phyloP scores from a whole-genome alignment of 192 early-diverging fungal species.

The Lunasporangiospora selenospora region DNA sequence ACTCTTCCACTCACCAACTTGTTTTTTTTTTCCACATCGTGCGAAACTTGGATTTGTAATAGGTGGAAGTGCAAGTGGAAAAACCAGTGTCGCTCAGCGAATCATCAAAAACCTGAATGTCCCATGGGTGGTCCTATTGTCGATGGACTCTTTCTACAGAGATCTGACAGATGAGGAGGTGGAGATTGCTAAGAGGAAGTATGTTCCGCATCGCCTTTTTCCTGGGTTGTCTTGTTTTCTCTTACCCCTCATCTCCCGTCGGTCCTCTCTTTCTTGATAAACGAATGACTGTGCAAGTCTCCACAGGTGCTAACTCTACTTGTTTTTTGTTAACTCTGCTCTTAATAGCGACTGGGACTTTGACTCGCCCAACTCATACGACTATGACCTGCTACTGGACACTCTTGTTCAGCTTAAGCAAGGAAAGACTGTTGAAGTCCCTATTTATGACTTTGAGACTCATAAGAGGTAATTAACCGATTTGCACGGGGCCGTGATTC shows the following conservation, averaged over 20 bases:
- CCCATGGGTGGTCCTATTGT: constrained; percentile 88
- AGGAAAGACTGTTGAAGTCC: constrained; percentile 80
- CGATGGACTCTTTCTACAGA: constrained; percentile 98
- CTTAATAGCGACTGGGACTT: constrained; percentile 84
- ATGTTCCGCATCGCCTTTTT: neutral
- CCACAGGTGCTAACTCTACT: neutral
- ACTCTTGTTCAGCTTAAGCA: constrained; percentile 79
- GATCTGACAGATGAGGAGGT: constrained; percentile 78
- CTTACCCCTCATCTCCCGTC: neutral
- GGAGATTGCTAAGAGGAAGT: constrained; percentile 56
- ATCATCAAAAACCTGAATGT: constrained; percentile 78
- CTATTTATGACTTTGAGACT: constrained; percentile 91
- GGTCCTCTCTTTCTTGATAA: neutral
- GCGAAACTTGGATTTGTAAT: too few species aligned
- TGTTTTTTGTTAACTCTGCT: neutral
- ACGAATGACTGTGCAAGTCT: too few species aligned
- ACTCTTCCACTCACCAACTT: too few species aligned
- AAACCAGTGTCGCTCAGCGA: constrained; percentile 80
- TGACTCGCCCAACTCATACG: constrained; percentile 92
- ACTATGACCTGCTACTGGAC: constrained; percentile 77
- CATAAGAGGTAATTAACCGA: constrained; percentile 69
- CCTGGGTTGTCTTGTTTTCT: constrained; percentile 6
- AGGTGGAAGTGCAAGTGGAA: constrained; percentile 84
- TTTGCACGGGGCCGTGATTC: neutral
- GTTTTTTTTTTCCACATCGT: constrained; percentile 1